Base-by-base conservation (phyloP, 148 eudicot genomes). In the Fagopyrum homotropicum region DNA sequence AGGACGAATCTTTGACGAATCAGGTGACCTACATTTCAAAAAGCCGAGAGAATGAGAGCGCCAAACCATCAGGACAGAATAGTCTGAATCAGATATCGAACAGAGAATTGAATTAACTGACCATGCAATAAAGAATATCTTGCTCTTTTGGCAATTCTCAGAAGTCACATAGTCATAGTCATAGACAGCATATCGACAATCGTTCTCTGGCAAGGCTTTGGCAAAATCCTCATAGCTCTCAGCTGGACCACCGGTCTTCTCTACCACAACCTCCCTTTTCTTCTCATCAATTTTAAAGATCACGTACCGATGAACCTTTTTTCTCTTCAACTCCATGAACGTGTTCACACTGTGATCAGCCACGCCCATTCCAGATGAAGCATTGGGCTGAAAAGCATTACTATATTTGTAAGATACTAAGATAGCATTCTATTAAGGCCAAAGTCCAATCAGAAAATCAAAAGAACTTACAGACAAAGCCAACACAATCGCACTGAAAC, bases 131-230 rank as follows among this genome's bases (percentile, higher is more conserved):
- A 63, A 63, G 69, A 63, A 63, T 22, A 63, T 63, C 69, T 63
- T 63, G 40, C 69, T 63, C 69, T 63, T 63, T 35, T 63, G 69
- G 44, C 69, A 19, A 15, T 63, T 63, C 69, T 63, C 69, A 12
- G 35, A 19, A 9, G 69, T 63, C 40, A 63, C 69, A 19, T 19
- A 63, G 26, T 63, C 69, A 63, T 19, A 63, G 69, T 63, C 69
- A 63, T 63, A 63, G 69, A 63, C 69, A 63, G 35, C 69, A 19
- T 63, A 63, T 63, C 69, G 69, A 63, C 69, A 63, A 63, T 63
- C 69, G 16, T 63, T 63, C 30, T 63, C 69, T 9, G 30, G 69
- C 69, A 63, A 17, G 9, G 69, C 30, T 9, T 7, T 15, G 26
- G 35, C 15, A 0, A 63, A 63, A 35, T 63, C 69, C 30, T 63